phyloP scores from a whole-genome alignment of 495 filamentous ascomycete genomes.

The Chaetomidium leptoderma region DNA sequence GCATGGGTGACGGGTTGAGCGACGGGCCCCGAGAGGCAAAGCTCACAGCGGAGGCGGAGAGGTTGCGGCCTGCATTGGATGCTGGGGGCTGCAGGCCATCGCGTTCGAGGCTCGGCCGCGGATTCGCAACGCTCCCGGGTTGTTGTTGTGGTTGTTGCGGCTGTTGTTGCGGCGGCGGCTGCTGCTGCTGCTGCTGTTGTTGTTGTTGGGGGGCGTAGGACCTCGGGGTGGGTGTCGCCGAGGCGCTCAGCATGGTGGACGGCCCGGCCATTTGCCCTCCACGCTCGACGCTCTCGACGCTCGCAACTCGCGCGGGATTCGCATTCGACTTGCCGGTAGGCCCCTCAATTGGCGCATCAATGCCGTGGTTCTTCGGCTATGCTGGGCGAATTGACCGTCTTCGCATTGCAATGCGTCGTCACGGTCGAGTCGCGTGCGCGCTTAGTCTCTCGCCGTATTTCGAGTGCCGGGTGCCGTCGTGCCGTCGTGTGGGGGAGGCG shows the following conservation, averaged over 20 bases:
- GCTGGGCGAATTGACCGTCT: background rate
- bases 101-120: conserved; percentile 47
- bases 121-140: conserved; percentile 31
- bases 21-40: conserved; percentile 62
- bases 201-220: conserved; percentile 53
- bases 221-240: conserved; percentile 69
- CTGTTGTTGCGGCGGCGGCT: conserved; percentile 1
- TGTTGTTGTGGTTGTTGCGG: conserved; percentile 8
- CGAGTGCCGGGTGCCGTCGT: background rate
- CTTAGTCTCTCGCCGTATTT: background rate
- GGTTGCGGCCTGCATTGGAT: conserved; percentile 39
- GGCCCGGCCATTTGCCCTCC: conserved; percentile 53
- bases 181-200: conserved; percentile 6
- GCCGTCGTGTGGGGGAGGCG: background rate
- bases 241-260: conserved; percentile 57
- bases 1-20: conserved; percentile 63
- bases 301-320: conserved; percentile 15
- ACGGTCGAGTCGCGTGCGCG: conserved; percentile 9
- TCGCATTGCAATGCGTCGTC: background rate
- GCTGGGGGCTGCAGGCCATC: conserved; percentile 49
- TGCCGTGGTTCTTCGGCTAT: conserved; percentile 3
- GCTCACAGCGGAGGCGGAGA: conserved; percentile 57
- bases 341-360: conserved; percentile 12
- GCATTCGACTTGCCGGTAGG: conserved; percentile 26
- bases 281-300: conserved; percentile 32